Evolutionary conservation across 2,329 filamentous ascomycete genomes (phyloP), one percentile per base, ranked within the genome.

Genomic region (Aspergillus pseudonomiae): DNA sequence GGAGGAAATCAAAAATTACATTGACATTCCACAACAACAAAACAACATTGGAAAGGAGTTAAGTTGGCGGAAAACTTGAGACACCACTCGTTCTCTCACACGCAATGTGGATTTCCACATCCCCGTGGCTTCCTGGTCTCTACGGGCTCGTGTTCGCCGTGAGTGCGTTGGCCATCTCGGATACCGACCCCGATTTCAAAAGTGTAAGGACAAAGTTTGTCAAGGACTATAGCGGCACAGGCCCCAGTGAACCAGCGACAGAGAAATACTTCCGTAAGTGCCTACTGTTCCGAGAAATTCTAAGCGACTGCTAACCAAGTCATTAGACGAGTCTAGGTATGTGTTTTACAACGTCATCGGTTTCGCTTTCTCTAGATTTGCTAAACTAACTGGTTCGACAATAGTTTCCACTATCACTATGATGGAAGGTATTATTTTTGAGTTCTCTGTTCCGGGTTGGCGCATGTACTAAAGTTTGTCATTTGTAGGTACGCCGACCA

Each of bases 331-430:
- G 73, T 81, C 79, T 24, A 68, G 68, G 78, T 81, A 77, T 67
- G 75, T 24, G 26, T 73, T 45, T 19, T 11, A 30, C 36, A 14
- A 48, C 28, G n/a, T 28, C 34, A 28, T 19, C n/a, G 43, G 10
- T 14, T 34, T 50, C 11, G 52, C 26, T 45, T 52, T 55, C 32
- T 34, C 16, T n/a, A 43, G 7, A 11, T 59, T 63, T 62, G 63
- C 54, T 63, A 43, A 16, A 53, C 21, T 48, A n/a, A 62, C 65
- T 55, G 66, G 24, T 3, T 45, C 12, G 19, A 57, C 32, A 46
- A 48, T 48, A 81, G 80, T 64, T 87, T 87, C 72, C 79, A 85
- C 68, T 77, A 80, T 59, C 85, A 87, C 67, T 86, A 86, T 74
- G 85, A 87, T 68, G 84, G 84, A 63, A 83, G 75, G 75, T 77